phyloP scores from a whole-genome alignment of 164 flowering plant species.

The Litsea cubeba region DNA sequence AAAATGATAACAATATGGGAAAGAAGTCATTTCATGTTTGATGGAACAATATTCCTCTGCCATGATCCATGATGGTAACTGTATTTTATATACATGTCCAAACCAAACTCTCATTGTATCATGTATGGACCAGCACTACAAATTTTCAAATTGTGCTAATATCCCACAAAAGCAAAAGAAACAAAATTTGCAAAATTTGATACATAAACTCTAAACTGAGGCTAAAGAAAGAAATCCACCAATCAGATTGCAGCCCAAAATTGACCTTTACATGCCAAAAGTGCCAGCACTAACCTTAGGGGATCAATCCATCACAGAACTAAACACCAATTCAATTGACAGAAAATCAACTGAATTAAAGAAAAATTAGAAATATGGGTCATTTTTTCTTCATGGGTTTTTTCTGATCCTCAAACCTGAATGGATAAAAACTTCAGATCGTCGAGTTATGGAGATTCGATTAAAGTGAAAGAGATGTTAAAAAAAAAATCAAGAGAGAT shows the following conservation, averaged over 20 bases:
- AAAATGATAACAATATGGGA: neutral
- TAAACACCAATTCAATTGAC: too few species aligned
- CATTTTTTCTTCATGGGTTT: too few species aligned
- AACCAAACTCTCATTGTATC: neutral
- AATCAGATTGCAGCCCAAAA: neutral
- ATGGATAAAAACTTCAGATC: too few species aligned
- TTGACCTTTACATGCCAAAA: too few species aligned
- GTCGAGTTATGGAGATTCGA: neutral
- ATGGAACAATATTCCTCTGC: too few species aligned
- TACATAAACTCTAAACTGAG: neutral
- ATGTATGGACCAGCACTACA: neutral
- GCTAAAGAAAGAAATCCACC: neutral
- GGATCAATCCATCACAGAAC: too few species aligned
- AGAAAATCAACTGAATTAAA: too few species aligned
- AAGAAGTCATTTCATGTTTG: neutral
- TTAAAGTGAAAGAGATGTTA: slow-evolving; percentile 4
- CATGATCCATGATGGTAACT: neutral
- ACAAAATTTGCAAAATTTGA: neutral
- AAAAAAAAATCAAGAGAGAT: slow-evolving; percentile 4
- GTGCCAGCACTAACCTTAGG: too few species aligned
- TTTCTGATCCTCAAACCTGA: too few species aligned
- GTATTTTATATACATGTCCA: neutral
- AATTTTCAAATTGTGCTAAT: neutral
- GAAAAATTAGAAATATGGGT: too few species aligned
- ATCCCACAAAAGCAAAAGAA: neutral